Percentiles rank a stretch among this genome's conserved stretches.
Conservation (phyloP, 2,329 filamentous ascomycete genomes). For the Clathrospora elynae region DNA sequence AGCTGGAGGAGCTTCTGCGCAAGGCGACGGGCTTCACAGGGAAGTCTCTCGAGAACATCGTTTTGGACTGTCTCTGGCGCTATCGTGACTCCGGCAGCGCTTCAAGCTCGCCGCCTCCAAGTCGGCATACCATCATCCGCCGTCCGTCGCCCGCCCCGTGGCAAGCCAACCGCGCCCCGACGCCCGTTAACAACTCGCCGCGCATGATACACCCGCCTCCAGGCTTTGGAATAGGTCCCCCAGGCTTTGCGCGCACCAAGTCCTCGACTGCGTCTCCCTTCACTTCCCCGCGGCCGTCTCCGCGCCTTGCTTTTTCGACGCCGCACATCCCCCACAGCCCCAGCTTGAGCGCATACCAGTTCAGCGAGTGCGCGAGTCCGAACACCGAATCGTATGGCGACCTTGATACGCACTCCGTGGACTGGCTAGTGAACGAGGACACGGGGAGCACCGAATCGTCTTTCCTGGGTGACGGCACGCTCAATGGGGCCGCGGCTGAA, state of each 20-base stretch:
- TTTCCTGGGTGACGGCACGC: constrained; percentile 67
- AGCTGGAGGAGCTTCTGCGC: constrained; percentile 82
- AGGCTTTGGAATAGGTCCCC: constrained; percentile 73
- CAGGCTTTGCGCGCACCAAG: constrained; percentile 75
- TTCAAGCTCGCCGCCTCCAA: constrained; percentile 77
- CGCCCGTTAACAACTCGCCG: constrained; percentile 81
- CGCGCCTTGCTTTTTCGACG: constrained; percentile 85
- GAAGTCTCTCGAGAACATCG: constrained; percentile 80
- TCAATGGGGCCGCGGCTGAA: constrained; percentile 82
- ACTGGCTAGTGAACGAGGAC: constrained; percentile 93
- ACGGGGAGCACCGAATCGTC: constrained; percentile 80
- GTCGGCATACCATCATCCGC: constrained; percentile 87
- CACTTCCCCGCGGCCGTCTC: constrained; percentile 89
- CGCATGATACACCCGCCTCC: constrained; percentile 80
- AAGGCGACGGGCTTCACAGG: constrained; percentile 78
- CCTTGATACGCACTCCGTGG: constrained; percentile 90
- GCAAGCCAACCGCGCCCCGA: constrained; percentile 75
- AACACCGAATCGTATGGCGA: constrained; percentile 88
- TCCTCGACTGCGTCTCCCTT: constrained; percentile 82
- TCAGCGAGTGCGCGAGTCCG: constrained; percentile 74
- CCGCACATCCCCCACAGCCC: constrained; percentile 93
- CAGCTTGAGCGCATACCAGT: constrained; percentile 92
- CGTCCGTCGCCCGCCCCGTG: constrained; percentile 91
- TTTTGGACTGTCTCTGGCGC: constrained; percentile 89
- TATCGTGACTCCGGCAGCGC: constrained; percentile 68